These are phyloP conservation scores for Dysphania ambrosioides DNA, from an alignment of 148 eudicot species.

Conservation along the genomic window DNA sequence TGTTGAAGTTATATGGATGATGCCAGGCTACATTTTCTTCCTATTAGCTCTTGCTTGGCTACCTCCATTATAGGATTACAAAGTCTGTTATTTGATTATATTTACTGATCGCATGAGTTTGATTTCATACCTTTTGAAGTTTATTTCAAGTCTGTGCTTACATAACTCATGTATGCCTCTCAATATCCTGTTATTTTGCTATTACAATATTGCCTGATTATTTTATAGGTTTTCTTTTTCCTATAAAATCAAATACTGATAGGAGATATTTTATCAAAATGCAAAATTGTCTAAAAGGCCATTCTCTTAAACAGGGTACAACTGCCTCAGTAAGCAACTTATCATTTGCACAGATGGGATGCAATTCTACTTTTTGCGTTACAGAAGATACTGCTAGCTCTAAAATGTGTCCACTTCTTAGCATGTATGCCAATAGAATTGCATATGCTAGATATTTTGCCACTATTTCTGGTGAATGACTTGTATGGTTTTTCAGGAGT, in stretches of 20 bases:
- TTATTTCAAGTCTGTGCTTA: background rate
- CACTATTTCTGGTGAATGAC: background rate
- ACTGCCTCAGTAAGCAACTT: no score
- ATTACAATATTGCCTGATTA: no score
- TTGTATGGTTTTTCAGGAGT: constrained; percentile 52
- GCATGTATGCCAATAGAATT: background rate
- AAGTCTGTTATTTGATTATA: background rate
- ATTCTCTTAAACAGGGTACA: no score
- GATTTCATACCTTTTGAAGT: background rate
- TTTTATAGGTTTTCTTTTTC: no score
- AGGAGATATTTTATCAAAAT: no score
- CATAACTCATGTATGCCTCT: background rate
- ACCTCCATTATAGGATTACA: background rate
- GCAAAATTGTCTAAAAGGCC: no score
- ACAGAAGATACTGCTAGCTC: background rate
- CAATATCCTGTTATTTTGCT: no score
- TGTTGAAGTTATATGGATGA: background rate
- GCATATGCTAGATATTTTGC: background rate
- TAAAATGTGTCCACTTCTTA: background rate
- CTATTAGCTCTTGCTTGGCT: background rate
- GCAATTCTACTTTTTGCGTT: background rate
- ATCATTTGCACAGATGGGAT: background rate
- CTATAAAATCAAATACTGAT: no score
- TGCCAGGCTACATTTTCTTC: background rate
- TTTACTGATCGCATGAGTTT: background rate